Evolutionary conservation across 441 rosid genomes (phyloP), one percentile per base, ranked within the genome.

Genomic region (Erysimum cheiri): DNA sequence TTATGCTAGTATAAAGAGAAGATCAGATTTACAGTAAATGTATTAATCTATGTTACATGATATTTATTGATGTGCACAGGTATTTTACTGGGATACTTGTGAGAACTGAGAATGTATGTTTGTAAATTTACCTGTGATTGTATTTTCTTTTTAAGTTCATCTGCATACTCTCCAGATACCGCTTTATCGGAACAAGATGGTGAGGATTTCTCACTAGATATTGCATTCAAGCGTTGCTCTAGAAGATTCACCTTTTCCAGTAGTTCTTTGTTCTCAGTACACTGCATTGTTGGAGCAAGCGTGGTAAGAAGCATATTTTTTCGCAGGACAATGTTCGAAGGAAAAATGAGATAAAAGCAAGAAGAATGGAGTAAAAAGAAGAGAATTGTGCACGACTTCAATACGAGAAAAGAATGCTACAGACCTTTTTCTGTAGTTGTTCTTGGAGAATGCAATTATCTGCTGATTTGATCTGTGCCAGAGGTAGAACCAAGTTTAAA

Each of bases 371-470:
- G 44, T 8, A 44, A 35, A 36, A 55, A 31, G 10, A 57, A 33
- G 15, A 49, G 41, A 69, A 28, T 48, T 19, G 48, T 39, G 48
- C 31, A 28, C 46, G n/a, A 63, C 43, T 71, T 64, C 43, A 37
- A 39, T 59, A 7, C 4, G 35, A n/a, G 57, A 56, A 64, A 48
- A 17, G 40, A 5, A 58, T 32, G 63, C 70, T 19, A 32, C 14
- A 3, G 17, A 93, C 98, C 97, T 93, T 93, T 72, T 83, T 81
- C 80, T 88, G 97, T 75, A 93, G 76, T 66, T 93, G 98, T 69
- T 93, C 98, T 78, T 91, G 98, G 65, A 93, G 94, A 72, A 93
- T 82, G 40, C 96, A 96, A 74, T 93, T 93, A 77, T 93, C 98
- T 43, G 97, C 98, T 56, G 97, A 74, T 82, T 85, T 93, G 70